Percentiles rank a stretch among this genome's conserved stretches.
Conservation (phyloP, 164 flowering plant genomes). For the Tetracentron sinense region DNA sequence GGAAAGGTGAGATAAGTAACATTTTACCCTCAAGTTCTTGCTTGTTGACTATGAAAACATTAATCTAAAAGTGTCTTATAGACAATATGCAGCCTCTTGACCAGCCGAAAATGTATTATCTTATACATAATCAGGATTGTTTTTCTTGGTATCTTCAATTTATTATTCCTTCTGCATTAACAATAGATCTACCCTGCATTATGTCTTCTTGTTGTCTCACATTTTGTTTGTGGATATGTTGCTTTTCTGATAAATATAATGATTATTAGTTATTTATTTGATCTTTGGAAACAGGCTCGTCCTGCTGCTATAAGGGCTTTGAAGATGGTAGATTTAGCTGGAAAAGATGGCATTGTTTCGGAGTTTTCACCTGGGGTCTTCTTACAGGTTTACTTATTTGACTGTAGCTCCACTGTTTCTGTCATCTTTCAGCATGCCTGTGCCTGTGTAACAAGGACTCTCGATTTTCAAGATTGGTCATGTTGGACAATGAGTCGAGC, state of each 20-base stretch:
- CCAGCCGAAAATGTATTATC: not conserved
- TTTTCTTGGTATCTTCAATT: not conserved
- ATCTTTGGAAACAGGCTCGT: conserved; percentile 57
- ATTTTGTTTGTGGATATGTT: not conserved
- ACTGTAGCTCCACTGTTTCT: not conserved
- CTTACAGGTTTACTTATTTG: conserved; percentile 61
- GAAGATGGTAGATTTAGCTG: conserved; percentile 68
- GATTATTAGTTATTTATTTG: conserved; percentile 14
- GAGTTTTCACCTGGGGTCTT: conserved; percentile 88
- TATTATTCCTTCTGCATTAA: conserved; percentile 1
- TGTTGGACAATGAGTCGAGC: not conserved
- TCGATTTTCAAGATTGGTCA: not conserved
- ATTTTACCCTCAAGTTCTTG: too few relatives aligned
- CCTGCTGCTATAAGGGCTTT: conserved; percentile 61
- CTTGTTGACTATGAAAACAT: too few relatives aligned
- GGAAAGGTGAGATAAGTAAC: conserved; percentile 93
- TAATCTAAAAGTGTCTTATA: too few relatives aligned
- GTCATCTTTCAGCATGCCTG: not conserved
- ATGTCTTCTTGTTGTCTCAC: not conserved
- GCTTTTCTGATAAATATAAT: conserved; percentile 1
- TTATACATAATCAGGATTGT: too few relatives aligned
- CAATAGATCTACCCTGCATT: not conserved
- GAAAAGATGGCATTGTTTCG: conserved; percentile 71
- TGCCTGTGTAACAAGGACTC: not conserved
- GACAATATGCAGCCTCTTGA: too few relatives aligned